Base-by-base conservation (phyloP, 257 asterid species). In the Scutellaria galericulata region DNA sequence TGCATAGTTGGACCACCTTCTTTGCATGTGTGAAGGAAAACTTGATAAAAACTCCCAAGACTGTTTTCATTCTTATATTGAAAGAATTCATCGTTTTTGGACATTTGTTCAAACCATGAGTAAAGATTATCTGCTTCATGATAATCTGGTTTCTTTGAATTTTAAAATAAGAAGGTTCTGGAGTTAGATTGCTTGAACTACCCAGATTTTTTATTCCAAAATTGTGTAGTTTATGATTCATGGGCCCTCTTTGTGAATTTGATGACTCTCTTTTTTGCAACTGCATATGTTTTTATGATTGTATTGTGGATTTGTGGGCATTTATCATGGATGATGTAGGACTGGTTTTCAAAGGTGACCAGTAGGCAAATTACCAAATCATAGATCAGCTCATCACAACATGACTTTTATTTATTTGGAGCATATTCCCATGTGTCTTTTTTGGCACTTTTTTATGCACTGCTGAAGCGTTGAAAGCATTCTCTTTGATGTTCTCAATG, bases 401-500 rank as follows among this genome's bases (percentile, higher is more conserved):
- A 2, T 9, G 6, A 46, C 66, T 45, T 63, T 7, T 7, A 48
- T 56, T 10, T 22, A 45, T 31, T n/a, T 62, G 59, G 62, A 60
- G 11, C 51, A 45, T 27, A 22, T 55, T 24, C 70, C 68, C 66
- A 62, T 15, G 20, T 74, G 76, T 27, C 59, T 48, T 39, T 8
- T 79, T 40, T 27, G 10, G 60, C 42, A 50, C 72, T 53, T 48
- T 31, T 71, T 54, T 67, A n/a, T 75, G 35, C 41, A 10, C 69
- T 72, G 58, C 15, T 44, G 54, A 73, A 68, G 37, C 72, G 60
- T 46, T 56, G 22, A 56, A 44, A 20, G 46, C 4, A 40, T 56
- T 69, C 40, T 57, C 51, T 58, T 70, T 67, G 46, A 24, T 48
- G 71, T 59, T 70, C 72, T 70, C 58, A n/a, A 72, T 74, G 61